Base-by-base conservation (phyloP, 202 grass and related monocot genomes). In the Zoysia matrella region DNA sequence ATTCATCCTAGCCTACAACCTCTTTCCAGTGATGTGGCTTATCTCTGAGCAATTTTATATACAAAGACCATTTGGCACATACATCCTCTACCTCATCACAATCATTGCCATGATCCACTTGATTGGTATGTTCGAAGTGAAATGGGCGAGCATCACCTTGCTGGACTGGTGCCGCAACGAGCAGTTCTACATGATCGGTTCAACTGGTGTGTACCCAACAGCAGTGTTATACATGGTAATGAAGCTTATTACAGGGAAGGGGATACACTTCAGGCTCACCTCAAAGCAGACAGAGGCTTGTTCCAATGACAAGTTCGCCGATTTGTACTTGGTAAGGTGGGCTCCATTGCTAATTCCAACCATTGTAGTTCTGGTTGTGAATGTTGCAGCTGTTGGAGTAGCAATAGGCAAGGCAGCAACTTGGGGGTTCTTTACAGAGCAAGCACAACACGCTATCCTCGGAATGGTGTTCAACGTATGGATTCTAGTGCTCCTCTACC, bases 391-490 rank as follows among this genome's bases (percentile, higher is more conserved):
- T 0, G 86, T 97, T 2, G 94, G 89, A 0, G 80, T 76, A 1
- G 94, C 86, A 2, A 6, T 92, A 4, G 88, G 94, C 45, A 88
- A 93, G 53, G 86, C 89, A 0, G 80, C 74, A 0, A 75, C 88
- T 4, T 94, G 91, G 87, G 89, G 87, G 0, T 2, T 65, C 44
- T 56, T 65, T 16, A 76, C 72, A 7, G 72, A 77, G 7, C 72
- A 77, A 60, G 87, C 82, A 2, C 30, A 52, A 11, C 55, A 80
- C 39, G 91, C 72, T 43, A 9, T 90, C 14, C 55, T 94, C 0
- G 91, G 94, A 2, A 87, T 89, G 49, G 81, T 91, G n/a, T 94
- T 97, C 85, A 97, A 93, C 71, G 89, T 94, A 1, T 97, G 94
- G 94, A 89, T 97, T 36, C 47, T 97, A 12, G 87, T 93, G 14